Conservation (phyloP, 371 early-diverging fungal genomes). For the Funneliformis caledonium region DNA sequence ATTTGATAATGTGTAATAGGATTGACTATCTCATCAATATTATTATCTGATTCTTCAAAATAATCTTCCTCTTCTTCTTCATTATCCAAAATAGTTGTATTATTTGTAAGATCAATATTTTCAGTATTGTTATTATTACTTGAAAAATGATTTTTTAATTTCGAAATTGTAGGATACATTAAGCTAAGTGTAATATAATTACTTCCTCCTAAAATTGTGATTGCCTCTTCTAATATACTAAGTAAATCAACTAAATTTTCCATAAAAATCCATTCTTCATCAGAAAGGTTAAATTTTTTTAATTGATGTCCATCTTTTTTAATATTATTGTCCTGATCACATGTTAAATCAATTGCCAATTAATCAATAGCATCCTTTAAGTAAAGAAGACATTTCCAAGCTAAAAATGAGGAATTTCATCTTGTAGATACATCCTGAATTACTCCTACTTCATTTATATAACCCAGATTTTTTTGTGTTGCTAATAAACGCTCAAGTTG, state of each 20-base stretch:
- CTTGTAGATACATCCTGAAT: neutral
- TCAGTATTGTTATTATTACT: neutral
- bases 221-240: too few species aligned
- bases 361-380: neutral
- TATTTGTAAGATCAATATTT: neutral
- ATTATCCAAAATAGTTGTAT: neutral
- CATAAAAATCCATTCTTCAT: neutral
- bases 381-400: neutral
- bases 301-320: neutral
- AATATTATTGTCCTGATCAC: neutral
- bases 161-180: too few species aligned
- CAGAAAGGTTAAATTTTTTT: neutral
- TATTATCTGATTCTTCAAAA: too few species aligned
- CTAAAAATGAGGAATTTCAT: constrained; percentile 4
- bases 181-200: too few species aligned
- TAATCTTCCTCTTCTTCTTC: neutral
- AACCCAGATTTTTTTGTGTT: neutral
- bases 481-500: neutral
- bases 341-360: neutral
- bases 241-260: too few species aligned
- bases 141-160: too few species aligned
- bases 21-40: too few species aligned
- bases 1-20: too few species aligned
- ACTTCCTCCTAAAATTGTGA: too few species aligned
- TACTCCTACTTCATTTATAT: neutral